Conservation (phyloP, 2,329 filamentous ascomycete genomes). For the Neurospora crassa region DNA sequence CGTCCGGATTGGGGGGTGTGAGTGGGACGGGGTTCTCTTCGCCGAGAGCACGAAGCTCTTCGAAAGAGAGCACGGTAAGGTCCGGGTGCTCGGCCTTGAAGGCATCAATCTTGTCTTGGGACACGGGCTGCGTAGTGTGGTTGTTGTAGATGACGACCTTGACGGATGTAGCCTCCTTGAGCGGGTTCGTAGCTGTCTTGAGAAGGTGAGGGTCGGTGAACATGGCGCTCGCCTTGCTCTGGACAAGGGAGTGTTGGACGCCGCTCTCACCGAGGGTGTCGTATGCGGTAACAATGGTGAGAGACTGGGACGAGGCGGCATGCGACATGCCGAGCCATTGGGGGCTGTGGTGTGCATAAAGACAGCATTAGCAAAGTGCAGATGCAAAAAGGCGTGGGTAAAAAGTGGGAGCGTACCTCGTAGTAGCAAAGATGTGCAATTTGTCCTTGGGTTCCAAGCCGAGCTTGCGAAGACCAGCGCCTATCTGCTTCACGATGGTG, state of each 20-base stretch:
- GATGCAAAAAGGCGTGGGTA: neutral
- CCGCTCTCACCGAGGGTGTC: conserved; percentile 82
- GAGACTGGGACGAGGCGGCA: conserved; percentile 68
- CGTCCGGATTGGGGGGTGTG: conserved; percentile 61
- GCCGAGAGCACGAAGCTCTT: conserved; percentile 46
- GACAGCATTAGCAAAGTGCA: conserved; percentile 4
- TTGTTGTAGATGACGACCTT: conserved; percentile 56
- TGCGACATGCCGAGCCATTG: conserved; percentile 82
- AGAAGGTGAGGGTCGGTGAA: conserved; percentile 77
- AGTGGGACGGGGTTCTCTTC: conserved; percentile 62
- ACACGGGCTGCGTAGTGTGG: conserved; percentile 38
- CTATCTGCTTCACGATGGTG: conserved; percentile 57
- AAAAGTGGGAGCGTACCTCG: conserved; percentile 43
- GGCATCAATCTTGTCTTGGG: conserved; percentile 40
- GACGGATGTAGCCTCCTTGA: conserved; percentile 47
- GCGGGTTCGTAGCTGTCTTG: conserved; percentile 45
- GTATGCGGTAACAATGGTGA: conserved; percentile 90
- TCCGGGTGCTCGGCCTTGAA: conserved; percentile 48
- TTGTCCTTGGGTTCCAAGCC: conserved; percentile 59
- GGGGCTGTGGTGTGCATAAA: conserved; percentile 36
- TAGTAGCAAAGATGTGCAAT: conserved; percentile 77
- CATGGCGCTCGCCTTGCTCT: conserved; percentile 73
- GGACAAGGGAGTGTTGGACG: conserved; percentile 74
- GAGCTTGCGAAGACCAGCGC: conserved; percentile 63
- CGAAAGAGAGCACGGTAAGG: conserved; percentile 42